Evolutionary conservation across 495 filamentous ascomycete species (phyloP).

Genomic region (Saxophila tyrrhenica): DNA sequence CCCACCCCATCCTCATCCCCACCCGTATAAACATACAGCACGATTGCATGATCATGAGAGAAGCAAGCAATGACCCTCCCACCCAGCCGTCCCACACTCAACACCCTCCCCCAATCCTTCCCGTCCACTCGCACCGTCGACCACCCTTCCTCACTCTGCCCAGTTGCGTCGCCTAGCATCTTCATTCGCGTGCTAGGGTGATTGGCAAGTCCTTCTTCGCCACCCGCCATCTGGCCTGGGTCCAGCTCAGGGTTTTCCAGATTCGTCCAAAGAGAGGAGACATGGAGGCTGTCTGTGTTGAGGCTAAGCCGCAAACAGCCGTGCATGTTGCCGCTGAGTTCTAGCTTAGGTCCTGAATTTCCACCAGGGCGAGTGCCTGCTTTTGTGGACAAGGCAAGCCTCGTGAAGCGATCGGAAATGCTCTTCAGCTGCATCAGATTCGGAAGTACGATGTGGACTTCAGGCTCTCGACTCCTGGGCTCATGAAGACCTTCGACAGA

Average conservation of each 20-base stretch:
- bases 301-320: conserved; percentile 69
- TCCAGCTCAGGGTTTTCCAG: conserved; percentile 78
- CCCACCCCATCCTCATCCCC: conserved; percentile 25
- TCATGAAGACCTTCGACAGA: conserved; percentile 80
- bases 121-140: conserved; percentile 82
- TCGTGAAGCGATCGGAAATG: conserved; percentile 89
- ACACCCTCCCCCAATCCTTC: conserved; percentile 76
- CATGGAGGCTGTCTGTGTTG: conserved; percentile 65
- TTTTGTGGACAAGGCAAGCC: conserved; percentile 44
- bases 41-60: conserved; percentile 67
- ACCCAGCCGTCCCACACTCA: conserved; percentile 79
- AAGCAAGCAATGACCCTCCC: conserved; percentile 88
- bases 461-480: conserved; percentile 78
- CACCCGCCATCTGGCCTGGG: conserved; percentile 51
- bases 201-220: conserved; percentile 50
- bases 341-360: conserved; percentile 49
- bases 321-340: conserved; percentile 80
- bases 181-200: conserved; percentile 66
- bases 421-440: conserved; percentile 72
- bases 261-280: conserved; percentile 69
- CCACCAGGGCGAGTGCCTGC: conserved; percentile 10
- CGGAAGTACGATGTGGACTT: conserved; percentile 86
- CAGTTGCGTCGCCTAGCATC: conserved; percentile 30
- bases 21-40: conserved; percentile 73
- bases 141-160: conserved; percentile 60